Evolutionary conservation across 2,329 filamentous ascomycete species (phyloP), one percentile per base, ranked within the genome.

Genomic region (Colletotrichum godetiae): DNA sequence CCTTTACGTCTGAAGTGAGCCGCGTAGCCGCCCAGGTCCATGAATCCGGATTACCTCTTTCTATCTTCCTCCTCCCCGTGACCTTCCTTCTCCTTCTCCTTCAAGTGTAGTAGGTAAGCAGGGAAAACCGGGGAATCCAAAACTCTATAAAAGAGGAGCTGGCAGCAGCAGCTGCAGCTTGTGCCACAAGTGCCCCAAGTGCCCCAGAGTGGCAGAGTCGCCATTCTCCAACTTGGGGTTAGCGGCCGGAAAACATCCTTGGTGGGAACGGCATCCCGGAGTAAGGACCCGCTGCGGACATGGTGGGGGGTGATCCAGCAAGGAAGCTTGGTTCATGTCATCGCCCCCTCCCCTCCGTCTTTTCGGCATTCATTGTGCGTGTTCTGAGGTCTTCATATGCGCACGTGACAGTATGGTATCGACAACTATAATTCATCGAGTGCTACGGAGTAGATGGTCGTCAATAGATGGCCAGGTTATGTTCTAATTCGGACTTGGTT

Each of bases 311-410:
- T 46, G 19, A 12, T 62, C 42, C 27, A 22, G 42, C 35, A 46
- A 57, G n/a, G 64, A 63, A 72, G 58, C 64, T 72, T 72, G 59
- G 52, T 68, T 31, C 46, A 49, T 31, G n/a, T 46, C 52, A 22
- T 19, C 37, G 10, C 13, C 31, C 35, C 35, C 22, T 35, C 3
- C 13, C 35, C 22, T 19, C 19, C 10, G 3, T 49, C 49, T 35
- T 53, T 35, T 29, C 29, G 29, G 10, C 56, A 5, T 64, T 46
- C 35, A 6, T 15, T 11, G n/a, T n/a, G n/a, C 33, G 33, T 42
- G 35, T 46, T 7, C 37, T 19, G 15, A 13, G 5, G 46, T 57
- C 12, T 29, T 29, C 22, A 29, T 8, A 46, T 24, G 27, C 27
- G 64, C 68, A 68, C 64, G 68, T 68, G 68, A 68, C 42, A 10